Conservation (phyloP, 352 stramenopile genomes). For the Globisporangium spinosum region DNA sequence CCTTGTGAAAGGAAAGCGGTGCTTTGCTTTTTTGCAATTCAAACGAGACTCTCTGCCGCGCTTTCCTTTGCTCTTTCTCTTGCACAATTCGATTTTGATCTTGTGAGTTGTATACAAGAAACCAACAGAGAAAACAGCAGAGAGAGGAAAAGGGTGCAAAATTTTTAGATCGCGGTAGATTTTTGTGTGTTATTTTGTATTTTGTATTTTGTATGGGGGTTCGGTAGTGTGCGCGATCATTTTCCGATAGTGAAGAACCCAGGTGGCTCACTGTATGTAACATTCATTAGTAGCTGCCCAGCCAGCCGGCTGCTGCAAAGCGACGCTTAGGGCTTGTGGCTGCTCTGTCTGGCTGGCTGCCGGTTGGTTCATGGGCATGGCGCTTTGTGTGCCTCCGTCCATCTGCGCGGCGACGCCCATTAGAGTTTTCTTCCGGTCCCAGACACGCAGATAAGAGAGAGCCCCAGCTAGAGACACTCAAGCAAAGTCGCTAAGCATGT, state of each 20-base stretch:
- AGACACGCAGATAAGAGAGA: conserved; percentile 3
- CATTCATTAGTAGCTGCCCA: conserved; percentile 7
- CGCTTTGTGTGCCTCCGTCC: neutral
- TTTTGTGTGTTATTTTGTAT: neutral
- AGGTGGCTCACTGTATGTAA: conserved; percentile 1
- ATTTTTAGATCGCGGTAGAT: conserved; percentile 1
- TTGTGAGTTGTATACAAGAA: neutral
- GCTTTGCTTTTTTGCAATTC: neutral
- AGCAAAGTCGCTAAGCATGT: conserved; percentile 5
- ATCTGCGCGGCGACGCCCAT: neutral
- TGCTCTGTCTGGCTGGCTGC: neutral
- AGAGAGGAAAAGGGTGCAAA: conserved; percentile 2
- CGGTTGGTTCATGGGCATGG: neutral
- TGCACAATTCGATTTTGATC: neutral
- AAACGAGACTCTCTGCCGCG: conserved; percentile 1
- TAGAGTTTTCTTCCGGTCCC: conserved; percentile 7
- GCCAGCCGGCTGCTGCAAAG: neutral
- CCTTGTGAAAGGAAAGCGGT: neutral
- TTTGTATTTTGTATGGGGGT: neutral
- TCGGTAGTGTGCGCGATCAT: neutral
- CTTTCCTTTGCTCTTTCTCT: conserved; percentile 1
- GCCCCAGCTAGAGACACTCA: neutral
- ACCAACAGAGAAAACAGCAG: neutral
- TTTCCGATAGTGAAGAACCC: neutral
- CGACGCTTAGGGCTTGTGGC: conserved; percentile 7